Conservation (phyloP, 2,329 filamentous ascomycete genomes). For the Arthroderma sp. region DNA sequence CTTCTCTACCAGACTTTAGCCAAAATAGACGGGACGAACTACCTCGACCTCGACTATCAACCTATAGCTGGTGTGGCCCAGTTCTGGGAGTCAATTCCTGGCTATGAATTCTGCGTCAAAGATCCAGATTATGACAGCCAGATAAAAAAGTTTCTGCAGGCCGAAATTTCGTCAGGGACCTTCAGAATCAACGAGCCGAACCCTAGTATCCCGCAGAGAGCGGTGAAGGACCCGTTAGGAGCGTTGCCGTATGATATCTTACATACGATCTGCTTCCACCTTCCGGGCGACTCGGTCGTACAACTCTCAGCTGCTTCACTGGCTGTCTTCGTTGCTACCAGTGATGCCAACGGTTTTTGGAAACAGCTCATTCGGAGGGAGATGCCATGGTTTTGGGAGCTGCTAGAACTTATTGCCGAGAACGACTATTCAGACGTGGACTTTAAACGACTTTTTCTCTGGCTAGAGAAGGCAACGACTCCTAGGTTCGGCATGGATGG, state of each 20-base stretch:
- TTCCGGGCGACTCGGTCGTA: constrained; percentile 2
- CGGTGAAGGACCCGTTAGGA: constrained; percentile 1
- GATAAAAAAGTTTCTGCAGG: too few relatives aligned
- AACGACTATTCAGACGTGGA: not conserved
- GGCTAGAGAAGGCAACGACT: constrained; percentile 13
- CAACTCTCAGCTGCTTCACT: not conserved
- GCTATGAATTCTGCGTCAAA: not conserved
- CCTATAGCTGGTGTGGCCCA: not conserved
- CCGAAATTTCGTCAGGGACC: too few relatives aligned
- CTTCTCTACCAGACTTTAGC: constrained; percentile 1
- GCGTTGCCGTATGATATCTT: constrained; percentile 3
- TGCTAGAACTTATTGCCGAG: not conserved
- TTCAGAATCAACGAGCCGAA: too few relatives aligned
- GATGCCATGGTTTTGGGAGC: constrained; percentile 8
- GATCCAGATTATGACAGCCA: too few relatives aligned
- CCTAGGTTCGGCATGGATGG: constrained; percentile 13
- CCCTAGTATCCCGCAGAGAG: not conserved
- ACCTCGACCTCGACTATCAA: not conserved
- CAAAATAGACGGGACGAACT: not conserved
- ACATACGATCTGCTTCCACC: not conserved
- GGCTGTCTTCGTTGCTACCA: constrained; percentile 1
- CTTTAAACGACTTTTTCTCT: constrained; percentile 9
- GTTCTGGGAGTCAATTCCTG: constrained; percentile 2
- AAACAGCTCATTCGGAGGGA: constrained; percentile 3
- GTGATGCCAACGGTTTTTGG: constrained; percentile 1